Evolutionary conservation across 306 rosid species (phyloP).

Genomic region (Dryas octopetala): DNA sequence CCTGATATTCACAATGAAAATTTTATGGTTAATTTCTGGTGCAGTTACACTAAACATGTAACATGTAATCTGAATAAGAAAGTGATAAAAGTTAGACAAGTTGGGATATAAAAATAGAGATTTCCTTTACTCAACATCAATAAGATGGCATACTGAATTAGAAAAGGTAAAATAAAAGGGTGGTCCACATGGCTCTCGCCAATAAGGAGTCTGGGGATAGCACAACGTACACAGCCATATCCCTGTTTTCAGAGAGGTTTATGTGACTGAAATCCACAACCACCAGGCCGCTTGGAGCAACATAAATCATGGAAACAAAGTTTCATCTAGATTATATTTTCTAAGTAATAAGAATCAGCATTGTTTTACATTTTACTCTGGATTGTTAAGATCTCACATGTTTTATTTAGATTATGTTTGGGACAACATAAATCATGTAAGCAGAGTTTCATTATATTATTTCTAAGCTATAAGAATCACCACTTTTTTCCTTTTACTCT

Average conservation of each 20-base stretch:
- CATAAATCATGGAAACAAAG: background rate
- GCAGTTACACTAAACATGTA: slow-evolving; percentile 10
- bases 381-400: background rate
- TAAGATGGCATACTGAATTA: background rate
- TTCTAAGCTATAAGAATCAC: background rate
- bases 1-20: slow-evolving; percentile 54
- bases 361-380: background rate
- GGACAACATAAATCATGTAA: background rate
- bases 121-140: background rate
- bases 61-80: background rate
- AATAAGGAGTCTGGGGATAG: background rate
- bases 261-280: background rate
- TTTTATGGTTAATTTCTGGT: slow-evolving; percentile 18
- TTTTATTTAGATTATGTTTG: background rate
- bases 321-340: background rate
- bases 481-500: too few species aligned
- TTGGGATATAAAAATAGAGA: background rate
- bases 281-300: background rate
- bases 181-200: background rate
- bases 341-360: background rate
- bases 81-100: slow-evolving; percentile 5
- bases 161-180: background rate
- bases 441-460: background rate
- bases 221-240: background rate
- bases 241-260: background rate